A percentile compares a stretch with the other conserved stretches of the same genome.
Conservation (phyloP, 1,139 yeast species). For the Taphrina populina region DNA sequence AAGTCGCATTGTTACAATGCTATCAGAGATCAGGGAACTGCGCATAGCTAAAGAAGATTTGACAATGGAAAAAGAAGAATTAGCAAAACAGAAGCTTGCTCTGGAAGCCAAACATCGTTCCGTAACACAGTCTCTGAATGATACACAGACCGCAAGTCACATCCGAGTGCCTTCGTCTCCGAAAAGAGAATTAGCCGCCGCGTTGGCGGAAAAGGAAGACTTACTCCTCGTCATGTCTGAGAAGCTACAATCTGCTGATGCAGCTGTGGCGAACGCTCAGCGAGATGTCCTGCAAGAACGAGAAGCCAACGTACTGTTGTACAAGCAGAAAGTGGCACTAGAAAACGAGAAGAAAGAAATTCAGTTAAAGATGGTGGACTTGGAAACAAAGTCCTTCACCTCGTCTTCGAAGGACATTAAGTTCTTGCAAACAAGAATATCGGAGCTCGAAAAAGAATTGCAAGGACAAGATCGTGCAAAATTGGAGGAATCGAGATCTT, state of each 20-base stretch:
- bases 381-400: constrained; percentile 41
- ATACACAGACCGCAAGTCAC: constrained; percentile 3
- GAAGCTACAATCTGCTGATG: constrained; percentile 37
- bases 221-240: constrained; percentile 35
- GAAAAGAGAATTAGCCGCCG: constrained; percentile 2
- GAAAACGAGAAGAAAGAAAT: constrained; percentile 44
- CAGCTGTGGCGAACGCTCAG: constrained; percentile 36
- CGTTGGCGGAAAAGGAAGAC: constrained; percentile 31
- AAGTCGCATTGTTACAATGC: constrained; percentile 44
- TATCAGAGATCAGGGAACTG: constrained; percentile 45
- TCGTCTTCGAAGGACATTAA: constrained; percentile 20
- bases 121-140: constrained; percentile 43
- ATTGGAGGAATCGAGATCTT: constrained; percentile 45
- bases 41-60: constrained; percentile 38
- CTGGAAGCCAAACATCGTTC: constrained; percentile 46
- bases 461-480: constrained; percentile 45
- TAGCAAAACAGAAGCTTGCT: constrained; percentile 45
- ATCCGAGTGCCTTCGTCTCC: constrained; percentile 39
- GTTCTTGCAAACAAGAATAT: constrained; percentile 38
- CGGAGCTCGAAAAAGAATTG: constrained; percentile 47
- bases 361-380: constrained; percentile 43
- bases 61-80: constrained; percentile 46
- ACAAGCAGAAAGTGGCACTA: constrained; percentile 39
- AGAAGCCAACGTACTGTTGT: constrained; percentile 41
- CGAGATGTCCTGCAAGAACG: constrained; percentile 42